Conservation (phyloP, 768 basidiomycete genomes). For the Leccinum imitatum region DNA sequence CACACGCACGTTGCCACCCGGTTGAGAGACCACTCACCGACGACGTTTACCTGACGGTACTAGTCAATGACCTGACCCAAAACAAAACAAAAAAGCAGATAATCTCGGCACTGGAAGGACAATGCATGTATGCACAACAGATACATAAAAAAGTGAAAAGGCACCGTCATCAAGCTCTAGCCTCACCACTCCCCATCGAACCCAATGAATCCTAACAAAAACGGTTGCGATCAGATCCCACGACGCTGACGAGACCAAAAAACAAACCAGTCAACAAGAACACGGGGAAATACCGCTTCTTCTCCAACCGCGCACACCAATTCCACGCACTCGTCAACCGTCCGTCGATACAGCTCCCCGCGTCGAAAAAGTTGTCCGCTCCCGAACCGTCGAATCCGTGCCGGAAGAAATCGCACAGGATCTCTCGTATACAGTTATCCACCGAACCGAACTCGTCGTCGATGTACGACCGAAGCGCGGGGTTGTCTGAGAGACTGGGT, state of each 20-base stretch:
- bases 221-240: neutral
- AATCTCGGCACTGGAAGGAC: neutral
- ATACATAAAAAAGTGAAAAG: neutral
- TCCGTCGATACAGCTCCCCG: conserved; percentile 82
- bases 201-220: conserved; percentile 65
- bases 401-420: conserved; percentile 81
- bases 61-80: neutral
- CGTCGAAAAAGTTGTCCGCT: conserved; percentile 90
- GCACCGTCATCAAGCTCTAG: neutral
- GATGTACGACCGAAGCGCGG: conserved; percentile 71
- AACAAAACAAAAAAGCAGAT: neutral
- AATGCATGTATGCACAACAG: neutral
- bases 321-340: conserved; percentile 90
- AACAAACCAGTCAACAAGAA: conserved; percentile 72
- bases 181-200: conserved; percentile 84
- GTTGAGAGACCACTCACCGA: neutral
- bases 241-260: neutral
- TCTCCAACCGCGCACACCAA: conserved; percentile 84
- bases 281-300: conserved; percentile 80
- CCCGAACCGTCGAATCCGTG: conserved; percentile 90
- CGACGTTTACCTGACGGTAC: neutral
- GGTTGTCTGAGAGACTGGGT: conserved; percentile 60
- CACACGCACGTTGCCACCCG: neutral
- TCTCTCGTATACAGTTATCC: conserved; percentile 67
- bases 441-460: conserved; percentile 79